Evolutionary conservation across 345 rosid species (phyloP).

Genomic region (Rhizophora mangle): DNA sequence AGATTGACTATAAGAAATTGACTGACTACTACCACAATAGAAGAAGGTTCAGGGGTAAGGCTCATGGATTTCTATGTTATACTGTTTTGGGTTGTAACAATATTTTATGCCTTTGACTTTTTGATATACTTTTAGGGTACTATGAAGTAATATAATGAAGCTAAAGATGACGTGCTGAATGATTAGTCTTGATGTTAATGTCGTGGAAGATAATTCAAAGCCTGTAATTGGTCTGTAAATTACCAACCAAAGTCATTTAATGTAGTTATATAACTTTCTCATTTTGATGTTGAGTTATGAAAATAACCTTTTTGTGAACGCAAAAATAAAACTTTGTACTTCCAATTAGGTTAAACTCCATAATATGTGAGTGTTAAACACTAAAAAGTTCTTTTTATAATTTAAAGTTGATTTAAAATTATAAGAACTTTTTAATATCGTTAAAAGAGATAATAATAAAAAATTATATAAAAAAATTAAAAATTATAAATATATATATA

Average conservation of each 20-base stretch:
- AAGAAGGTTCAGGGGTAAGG: constrained; percentile 70
- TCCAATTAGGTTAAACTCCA: no score
- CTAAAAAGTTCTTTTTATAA: neutral
- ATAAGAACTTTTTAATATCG: constrained; percentile 2
- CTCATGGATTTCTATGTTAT: constrained; percentile 5
- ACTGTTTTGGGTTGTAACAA: neutral
- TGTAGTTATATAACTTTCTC: no score
- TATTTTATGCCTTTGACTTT: constrained; percentile 3
- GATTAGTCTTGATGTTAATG: constrained; percentile 24
- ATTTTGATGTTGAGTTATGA: neutral
- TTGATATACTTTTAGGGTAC: constrained; percentile 47
- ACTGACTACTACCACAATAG: constrained; percentile 50
- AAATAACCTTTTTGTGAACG: no score
- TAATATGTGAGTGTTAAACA: no score
- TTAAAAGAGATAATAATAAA: constrained; percentile 2
- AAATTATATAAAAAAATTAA: neutral
- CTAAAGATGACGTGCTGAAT: constrained; percentile 71
- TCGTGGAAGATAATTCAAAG: neutral
- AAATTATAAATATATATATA: neutral
- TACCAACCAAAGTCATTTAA: neutral
- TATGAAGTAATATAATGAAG: no score
- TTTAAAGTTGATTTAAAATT: constrained; percentile 6
- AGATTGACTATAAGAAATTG: constrained; percentile 69
- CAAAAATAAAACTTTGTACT: no score
- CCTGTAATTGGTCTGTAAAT: neutral